Conservation (phyloP, 805 yeast species). For the Kuraishia cidri region DNA sequence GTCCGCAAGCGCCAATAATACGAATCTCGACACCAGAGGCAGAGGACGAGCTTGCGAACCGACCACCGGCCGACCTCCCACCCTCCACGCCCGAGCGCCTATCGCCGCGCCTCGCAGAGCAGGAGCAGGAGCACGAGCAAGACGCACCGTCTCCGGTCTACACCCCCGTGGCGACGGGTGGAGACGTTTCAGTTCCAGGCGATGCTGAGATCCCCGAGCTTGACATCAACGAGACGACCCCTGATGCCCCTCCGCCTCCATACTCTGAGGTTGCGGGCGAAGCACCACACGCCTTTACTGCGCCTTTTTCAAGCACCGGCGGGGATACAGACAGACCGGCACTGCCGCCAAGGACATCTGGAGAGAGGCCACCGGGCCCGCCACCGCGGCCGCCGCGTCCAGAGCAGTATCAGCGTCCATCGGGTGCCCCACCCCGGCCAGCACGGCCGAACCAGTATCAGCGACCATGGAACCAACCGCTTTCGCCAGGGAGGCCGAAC, state of each 20-base stretch:
- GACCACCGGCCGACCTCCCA: no score
- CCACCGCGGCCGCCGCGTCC: neutral
- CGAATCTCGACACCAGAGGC: no score
- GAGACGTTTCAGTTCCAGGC: conserved; percentile 8
- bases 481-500: no score
- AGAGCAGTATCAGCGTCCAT: neutral
- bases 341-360: conserved; percentile 3
- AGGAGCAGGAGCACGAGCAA: conserved; percentile 8
- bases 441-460: no score
- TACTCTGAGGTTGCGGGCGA: conserved; percentile 21
- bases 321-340: conserved; percentile 9
- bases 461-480: no score
- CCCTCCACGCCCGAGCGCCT: no score
- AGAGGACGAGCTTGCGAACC: no score
- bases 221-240: neutral
- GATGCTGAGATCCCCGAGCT: conserved; percentile 1
- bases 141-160: conserved; percentile 21
- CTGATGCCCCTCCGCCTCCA: conserved; percentile 23
- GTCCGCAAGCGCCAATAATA: no score
- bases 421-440: conserved; percentile 1
- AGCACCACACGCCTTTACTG: conserved; percentile 10
- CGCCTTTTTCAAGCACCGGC: conserved; percentile 18
- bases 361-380: conserved; percentile 1
- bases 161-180: conserved; percentile 13
- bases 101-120: no score